These are phyloP conservation scores for Lachancea sp. DNA, from an alignment of 805 yeast species.

Conservation along the genomic window DNA sequence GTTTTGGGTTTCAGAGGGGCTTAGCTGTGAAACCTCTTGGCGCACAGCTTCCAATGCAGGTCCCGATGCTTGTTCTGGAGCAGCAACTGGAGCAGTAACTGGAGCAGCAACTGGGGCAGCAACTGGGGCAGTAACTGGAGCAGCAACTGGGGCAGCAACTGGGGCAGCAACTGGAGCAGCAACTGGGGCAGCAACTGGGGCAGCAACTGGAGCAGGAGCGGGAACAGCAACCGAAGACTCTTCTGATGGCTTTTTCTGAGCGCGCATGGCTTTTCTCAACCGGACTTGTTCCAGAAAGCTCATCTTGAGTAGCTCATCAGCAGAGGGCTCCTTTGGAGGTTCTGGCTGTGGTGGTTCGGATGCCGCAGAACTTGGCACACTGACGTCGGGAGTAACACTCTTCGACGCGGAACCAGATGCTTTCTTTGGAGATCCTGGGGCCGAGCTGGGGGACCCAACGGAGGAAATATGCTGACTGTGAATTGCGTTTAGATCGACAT, in stretches of 20 bases:
- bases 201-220: slow-evolving; percentile 1
- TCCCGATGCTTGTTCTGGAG: background rate
- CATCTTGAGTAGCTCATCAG: slow-evolving; percentile 22
- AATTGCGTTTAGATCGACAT: slow-evolving; percentile 24
- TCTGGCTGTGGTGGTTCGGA: slow-evolving; percentile 7
- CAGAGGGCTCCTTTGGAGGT: slow-evolving; percentile 10
- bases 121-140: too few relatives aligned
- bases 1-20: too few relatives aligned
- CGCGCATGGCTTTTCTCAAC: slow-evolving; percentile 27
- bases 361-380: slow-evolving; percentile 2
- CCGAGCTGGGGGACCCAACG: background rate
- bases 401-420: slow-evolving; percentile 4
- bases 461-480: slow-evolving; percentile 16
- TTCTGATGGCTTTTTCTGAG: slow-evolving; percentile 18
- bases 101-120: slow-evolving; percentile 9
- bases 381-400: slow-evolving; percentile 1
- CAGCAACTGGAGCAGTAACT: background rate
- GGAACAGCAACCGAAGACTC: slow-evolving; percentile 6
- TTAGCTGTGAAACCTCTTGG: too few relatives aligned
- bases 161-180: too few relatives aligned
- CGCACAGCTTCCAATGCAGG: too few relatives aligned
- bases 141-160: slow-evolving; percentile 7
- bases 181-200: background rate
- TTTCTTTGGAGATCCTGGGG: slow-evolving; percentile 5
- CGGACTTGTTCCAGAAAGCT: slow-evolving; percentile 28